Evolutionary conservation across 139 green algal genomes (phyloP), one percentile per base, ranked within the genome.

Genomic region (Pedinophyceae sp.): DNA sequence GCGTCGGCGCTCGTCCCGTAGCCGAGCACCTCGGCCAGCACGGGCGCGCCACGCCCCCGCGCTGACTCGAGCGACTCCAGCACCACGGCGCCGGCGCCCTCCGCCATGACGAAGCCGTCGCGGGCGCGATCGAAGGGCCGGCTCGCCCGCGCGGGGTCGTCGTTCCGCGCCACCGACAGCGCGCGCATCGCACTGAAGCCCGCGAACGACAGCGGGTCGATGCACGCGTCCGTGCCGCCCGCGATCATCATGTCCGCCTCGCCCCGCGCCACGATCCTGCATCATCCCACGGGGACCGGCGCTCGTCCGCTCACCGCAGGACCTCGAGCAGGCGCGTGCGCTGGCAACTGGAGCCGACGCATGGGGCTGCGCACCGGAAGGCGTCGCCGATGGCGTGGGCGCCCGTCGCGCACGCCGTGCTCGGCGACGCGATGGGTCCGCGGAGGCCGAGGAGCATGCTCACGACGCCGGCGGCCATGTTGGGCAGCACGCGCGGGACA

Each of bases 401-500:
- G 20, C 78, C 81, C 1, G 59, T 78, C 19, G 81, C 73, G 67
- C 82, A 91, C 27, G 82, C 82, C 15, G 82, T 91, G 26, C 61
- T 57, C 3, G 64, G 65, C 6, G 79, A 67, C 48, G 85, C 76
- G 69, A 87, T 91, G 46, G 89, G 89, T 0, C 89, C 89, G 24
- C 50, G 45, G 27, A 85, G 54, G n/a, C 74, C 68, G 48, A 76
- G 51, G 29, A 55, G 60, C 20, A 97, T 92, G 68, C 81, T 86
- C 43, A 97, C 75, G 1, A 78, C 71, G 1, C 90, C 90, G 1
- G 86, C 78, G 2, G 89, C 82, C 77, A 92, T 91, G 77, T 96
- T 97, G 54, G 71, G 54, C 26, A 98, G 66, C 15, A 94, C 81
- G 3, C 74, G 65, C 17, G 90, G 85, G n/a, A 98, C 71, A 58